Evolutionary conservation across 2,329 filamentous ascomycete species (phyloP).

Genomic region (Beauveria scarabaeidicola): DNA sequence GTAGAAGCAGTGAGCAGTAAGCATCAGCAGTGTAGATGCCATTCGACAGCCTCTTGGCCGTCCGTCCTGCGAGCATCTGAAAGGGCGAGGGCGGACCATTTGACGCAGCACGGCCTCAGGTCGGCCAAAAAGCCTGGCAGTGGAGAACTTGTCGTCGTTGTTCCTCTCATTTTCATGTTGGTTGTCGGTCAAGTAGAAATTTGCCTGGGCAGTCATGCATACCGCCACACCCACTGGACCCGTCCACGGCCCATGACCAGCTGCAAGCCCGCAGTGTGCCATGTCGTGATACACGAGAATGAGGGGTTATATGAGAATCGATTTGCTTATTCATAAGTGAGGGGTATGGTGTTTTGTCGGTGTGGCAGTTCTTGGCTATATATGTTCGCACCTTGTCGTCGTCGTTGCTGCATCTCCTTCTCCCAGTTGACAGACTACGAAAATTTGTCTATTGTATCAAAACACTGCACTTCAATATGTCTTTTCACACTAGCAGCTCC

Average conservation of each 20-base stretch:
- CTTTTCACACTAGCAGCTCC: conserved; percentile 40
- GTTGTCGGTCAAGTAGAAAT: background rate
- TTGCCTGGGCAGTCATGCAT: conserved; percentile 1
- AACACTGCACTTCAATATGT: background rate
- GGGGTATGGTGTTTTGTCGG: background rate
- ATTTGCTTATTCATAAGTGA: background rate
- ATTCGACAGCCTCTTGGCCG: too few species aligned
- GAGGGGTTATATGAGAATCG: background rate
- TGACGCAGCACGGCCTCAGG: too few species aligned
- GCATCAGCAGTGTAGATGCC: too few species aligned
- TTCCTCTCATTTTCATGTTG: background rate
- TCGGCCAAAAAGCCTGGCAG: too few species aligned
- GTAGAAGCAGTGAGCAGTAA: too few species aligned
- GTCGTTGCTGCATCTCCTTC: background rate
- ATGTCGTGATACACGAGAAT: background rate
- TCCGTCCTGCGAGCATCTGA: too few species aligned
- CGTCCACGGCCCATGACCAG: conserved; percentile 1
- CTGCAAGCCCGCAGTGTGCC: background rate
- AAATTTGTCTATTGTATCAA: background rate
- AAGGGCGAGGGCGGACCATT: too few species aligned
- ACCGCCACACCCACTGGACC: background rate
- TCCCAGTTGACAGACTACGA: too few species aligned
- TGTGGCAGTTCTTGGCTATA: background rate
- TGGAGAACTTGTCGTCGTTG: too few species aligned
- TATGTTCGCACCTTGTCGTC: background rate